Evolutionary conservation across 768 basidiomycete genomes (phyloP), one percentile per base, ranked within the genome.

Genomic region (Cantharellus anzutake): DNA sequence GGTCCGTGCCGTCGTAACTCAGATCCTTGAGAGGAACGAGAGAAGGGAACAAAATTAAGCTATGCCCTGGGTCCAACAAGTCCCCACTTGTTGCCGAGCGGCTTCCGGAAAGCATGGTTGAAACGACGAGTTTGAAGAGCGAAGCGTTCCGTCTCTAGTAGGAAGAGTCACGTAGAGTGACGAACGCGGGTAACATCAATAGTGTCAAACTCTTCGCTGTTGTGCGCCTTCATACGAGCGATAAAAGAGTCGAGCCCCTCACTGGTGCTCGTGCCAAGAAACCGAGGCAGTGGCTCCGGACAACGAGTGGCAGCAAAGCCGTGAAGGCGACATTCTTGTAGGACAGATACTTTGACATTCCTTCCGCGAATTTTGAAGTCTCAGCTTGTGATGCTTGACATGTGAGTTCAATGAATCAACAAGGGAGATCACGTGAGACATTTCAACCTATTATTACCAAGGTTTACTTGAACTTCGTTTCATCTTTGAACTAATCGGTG

Each of bases 11-110:
- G 65, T 87, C 85, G n/a, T 72, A 64, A 7, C 81, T 76, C 42
- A 87, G 73, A 20, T 68, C 66, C 7, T 66, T 56, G 66, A 84
- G 83, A 0, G 83, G 77, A 41, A 74, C 76, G 40, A 79, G 76
- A 2, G 78, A 77, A 60, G 85, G 82, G 70, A 87, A 87, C 73
- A 86, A 86, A 7, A 74, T 80, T 34, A 87, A 75, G 64, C 85
- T 82, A 65, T 84, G 82, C 3, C 83, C 85, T 61, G 76, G 78
- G 3, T 72, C 74, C 38, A 86, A 70, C 2, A 38, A 40, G n/a
- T 59, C 61, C 61, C 62, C 64, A 4, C 29, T 42, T 5, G 3
- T 16, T 3, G 60, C 5, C 41, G 16, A 35, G 56, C 37, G 3
- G 29, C 34, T 58, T 41, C 56, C n/a, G 55, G 39, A 38, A 41